Evolutionary conservation across 768 basidiomycete species (phyloP), one percentile per base, ranked within the genome.

Genomic region (Amanita polypyramis): DNA sequence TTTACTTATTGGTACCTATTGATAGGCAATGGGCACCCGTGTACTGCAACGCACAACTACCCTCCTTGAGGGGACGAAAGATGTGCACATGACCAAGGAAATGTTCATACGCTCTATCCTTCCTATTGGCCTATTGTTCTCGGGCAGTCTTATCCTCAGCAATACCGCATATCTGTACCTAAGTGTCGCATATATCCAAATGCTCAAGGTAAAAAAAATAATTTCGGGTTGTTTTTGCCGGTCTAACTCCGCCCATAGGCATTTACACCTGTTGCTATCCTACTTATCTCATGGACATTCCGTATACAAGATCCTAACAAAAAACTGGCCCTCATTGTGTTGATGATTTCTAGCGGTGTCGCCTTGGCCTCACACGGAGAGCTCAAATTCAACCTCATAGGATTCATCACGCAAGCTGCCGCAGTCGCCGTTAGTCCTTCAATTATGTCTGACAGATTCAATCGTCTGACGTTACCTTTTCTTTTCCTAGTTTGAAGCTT

Each of bases 121-220:
- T 11, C 95, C 95, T 17, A 95, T 98, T 51, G 93, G 94, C 19
- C 60, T 93, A 20, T 79, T 98, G 49, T 98, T 98, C 75, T 89
- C 85, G 30, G 95, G 84, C 20, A 91, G 86, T 51, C 77, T 98
- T 47, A 72, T 97, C 57, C 73, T 94, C 50, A 85, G 82, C 67
- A 98, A 98, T 65, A 87, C 85, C 1, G 92, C 92, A 2, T 95
- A 94, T 64, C 80, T 96, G 17, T 83, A 90, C 57, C 79, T 98
- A 54, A 85, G 82, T 55, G 90, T 95, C 9, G 80, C 89, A 0
- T 98, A 95, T 66, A 97, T 98, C 56, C 95, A 98, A 65, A 91
- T 97, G 90, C 80, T 94, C 62, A 92, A 92, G 77, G 85, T 83
- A 33, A 29, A 55, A 6, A 34, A 25, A 11, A 36, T 21, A 5